Conservation (phyloP, 2,329 filamentous ascomycete species). For the Gyromitra esculenta region DNA sequence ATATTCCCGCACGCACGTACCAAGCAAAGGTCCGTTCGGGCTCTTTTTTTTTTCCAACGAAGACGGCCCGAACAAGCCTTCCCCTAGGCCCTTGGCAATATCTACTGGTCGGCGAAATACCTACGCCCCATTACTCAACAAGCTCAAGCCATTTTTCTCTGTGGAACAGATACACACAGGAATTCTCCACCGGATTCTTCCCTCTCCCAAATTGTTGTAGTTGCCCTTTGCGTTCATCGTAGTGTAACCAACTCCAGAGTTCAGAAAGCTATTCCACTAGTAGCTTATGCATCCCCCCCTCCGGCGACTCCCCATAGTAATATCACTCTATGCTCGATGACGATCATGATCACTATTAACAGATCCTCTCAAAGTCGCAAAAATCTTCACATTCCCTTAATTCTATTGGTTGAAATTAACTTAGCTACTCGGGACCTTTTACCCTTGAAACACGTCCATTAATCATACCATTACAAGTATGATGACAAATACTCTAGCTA, state of each 20-base stretch:
- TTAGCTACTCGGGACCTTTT: neutral
- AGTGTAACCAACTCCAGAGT: neutral
- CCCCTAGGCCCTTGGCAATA: neutral
- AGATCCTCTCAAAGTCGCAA: neutral
- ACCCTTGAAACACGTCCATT: neutral
- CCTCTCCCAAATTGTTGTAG: neutral
- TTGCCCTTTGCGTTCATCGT: neutral
- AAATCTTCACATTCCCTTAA: neutral
- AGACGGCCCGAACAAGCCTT: neutral
- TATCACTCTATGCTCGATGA: neutral
- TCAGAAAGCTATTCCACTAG: neutral
- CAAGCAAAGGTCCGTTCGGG: neutral
- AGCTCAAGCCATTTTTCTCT: neutral
- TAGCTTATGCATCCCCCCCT: neutral
- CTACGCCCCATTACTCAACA: neutral
- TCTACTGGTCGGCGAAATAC: neutral
- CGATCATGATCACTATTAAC: neutral
- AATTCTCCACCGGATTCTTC: neutral
- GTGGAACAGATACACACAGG: neutral
- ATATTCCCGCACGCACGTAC: neutral
- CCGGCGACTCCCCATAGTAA: neutral
- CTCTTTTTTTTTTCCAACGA: neutral
- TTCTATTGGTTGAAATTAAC: neutral
- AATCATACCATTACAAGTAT: neutral
- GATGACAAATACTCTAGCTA: neutral